Percentiles rank a stretch among this genome's conserved stretches.
These are phyloP conservation scores for Colletotrichum cordylinicola DNA, from an alignment of 2,329 filamentous ascomycete genomes.

Conservation along the genomic window DNA sequence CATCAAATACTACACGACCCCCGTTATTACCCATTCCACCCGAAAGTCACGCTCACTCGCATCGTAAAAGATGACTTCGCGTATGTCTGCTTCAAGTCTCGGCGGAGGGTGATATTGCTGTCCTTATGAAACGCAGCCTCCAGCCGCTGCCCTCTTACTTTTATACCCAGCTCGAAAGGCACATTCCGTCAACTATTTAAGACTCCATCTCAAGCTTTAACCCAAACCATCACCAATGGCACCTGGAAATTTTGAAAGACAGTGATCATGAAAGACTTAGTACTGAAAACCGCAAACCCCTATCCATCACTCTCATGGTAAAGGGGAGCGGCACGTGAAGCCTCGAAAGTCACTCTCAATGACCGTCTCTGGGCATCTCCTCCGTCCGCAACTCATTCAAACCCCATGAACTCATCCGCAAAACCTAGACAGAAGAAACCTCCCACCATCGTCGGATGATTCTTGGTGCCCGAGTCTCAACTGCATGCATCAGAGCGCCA, in stretches of 20 bases:
- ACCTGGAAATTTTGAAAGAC: fast-evolving
- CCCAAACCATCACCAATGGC: neutral
- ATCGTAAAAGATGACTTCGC: fast-evolving
- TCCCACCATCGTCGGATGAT: too few relatives aligned
- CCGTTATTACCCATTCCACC: fast-evolving
- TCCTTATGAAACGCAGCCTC: neutral
- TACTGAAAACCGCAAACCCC: fast-evolving
- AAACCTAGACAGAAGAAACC: too few relatives aligned
- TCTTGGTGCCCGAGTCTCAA: too few relatives aligned
- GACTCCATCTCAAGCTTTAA: neutral
- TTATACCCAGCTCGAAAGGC: neutral
- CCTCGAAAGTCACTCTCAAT: fast-evolving
- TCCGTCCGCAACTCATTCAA: neutral
- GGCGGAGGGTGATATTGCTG: neutral
- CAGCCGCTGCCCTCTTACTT: fast-evolving
- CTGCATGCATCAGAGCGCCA: too few relatives aligned
- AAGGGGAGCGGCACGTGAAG: neutral
- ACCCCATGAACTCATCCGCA: too few relatives aligned
- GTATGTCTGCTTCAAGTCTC: fast-evolving
- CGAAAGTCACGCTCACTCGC: fast-evolving
- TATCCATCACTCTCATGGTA: too few relatives aligned
- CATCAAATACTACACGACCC: neutral
- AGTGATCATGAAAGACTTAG: neutral
- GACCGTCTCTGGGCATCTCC: fast-evolving
- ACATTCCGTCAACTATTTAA: neutral